phyloP scores from a whole-genome alignment of 106 monocot species.

The Dendrobium officinale region DNA sequence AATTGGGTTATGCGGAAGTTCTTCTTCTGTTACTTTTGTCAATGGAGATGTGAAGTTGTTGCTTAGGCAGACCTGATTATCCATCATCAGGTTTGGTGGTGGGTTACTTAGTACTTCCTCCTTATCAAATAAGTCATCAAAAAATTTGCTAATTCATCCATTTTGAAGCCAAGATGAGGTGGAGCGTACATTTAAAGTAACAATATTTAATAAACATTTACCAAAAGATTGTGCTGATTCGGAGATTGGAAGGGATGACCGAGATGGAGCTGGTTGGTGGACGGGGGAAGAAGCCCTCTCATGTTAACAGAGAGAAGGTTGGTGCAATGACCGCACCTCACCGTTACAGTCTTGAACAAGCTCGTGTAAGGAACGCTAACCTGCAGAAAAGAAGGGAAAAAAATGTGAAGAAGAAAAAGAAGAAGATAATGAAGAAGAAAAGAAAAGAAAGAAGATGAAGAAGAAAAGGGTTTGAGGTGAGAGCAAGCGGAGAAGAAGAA shows the following conservation, averaged over 20 bases:
- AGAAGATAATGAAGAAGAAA: neutral
- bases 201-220: neutral
- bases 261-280: constrained; percentile 32
- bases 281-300: constrained; percentile 51
- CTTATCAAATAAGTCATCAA: neutral
- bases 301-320: constrained; percentile 81
- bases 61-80: constrained; percentile 8
- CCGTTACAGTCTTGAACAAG: constrained; percentile 83
- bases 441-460: neutral
- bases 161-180: neutral
- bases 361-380: constrained; percentile 74
- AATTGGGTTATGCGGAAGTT: constrained; percentile 19
- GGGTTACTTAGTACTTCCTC: constrained; percentile 31
- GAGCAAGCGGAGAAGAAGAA: neutral
- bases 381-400: constrained; percentile 18
- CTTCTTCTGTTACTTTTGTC: constrained; percentile 34
- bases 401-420: neutral
- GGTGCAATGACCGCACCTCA: constrained; percentile 76
- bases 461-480: neutral
- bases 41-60: constrained; percentile 9
- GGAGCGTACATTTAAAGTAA: neutral
- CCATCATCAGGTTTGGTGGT: constrained; percentile 15
- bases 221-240: constrained; percentile 36
- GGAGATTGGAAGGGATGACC: constrained; percentile 26
- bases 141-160: neutral